These are phyloP conservation scores for Apiospora saccharicola DNA, from an alignment of 2,329 filamentous ascomycete genomes.

Conservation along the genomic window DNA sequence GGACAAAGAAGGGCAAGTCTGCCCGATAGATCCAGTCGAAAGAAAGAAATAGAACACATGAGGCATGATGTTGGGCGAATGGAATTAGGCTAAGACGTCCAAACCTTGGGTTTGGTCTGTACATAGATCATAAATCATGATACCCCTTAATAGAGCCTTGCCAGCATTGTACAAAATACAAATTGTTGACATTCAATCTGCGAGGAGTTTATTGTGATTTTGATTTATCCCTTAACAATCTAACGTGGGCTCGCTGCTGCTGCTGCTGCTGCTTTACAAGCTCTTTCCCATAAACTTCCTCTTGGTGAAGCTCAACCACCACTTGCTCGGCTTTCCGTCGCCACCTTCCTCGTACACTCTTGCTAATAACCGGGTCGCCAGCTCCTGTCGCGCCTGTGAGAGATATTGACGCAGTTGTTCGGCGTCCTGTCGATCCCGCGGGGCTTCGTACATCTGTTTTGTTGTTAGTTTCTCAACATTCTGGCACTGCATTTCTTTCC, in stretches of 20 bases:
- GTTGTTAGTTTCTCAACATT: background rate
- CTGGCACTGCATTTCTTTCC: background rate
- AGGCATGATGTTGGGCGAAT: constrained; percentile 8
- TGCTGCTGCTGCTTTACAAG: constrained; percentile 56
- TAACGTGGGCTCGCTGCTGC: background rate
- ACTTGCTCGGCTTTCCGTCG: constrained; percentile 78
- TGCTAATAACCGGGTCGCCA: constrained; percentile 82
- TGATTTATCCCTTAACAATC: constrained; percentile 27
- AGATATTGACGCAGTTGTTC: constrained; percentile 90
- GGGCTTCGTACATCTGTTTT: constrained; percentile 84
- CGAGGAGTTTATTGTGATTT: constrained; percentile 22
- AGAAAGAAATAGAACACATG: background rate
- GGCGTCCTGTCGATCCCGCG: constrained; percentile 85
- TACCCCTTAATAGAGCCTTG: constrained; percentile 27
- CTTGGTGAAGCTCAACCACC: constrained; percentile 99
- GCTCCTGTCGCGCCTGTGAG: constrained; percentile 90
- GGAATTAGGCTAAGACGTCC: background rate
- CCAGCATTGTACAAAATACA: constrained; percentile 7
- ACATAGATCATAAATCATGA: constrained; percentile 25
- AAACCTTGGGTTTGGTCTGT: constrained; percentile 2
- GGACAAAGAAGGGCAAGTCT: constrained; percentile 68
- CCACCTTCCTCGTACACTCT: constrained; percentile 83
- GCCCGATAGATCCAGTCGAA: constrained; percentile 29
- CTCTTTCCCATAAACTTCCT: constrained; percentile 99
- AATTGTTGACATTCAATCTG: background rate